phyloP scores from a whole-genome alignment of 192 early-diverging fungal species.

The Mortierella hygrophila region DNA sequence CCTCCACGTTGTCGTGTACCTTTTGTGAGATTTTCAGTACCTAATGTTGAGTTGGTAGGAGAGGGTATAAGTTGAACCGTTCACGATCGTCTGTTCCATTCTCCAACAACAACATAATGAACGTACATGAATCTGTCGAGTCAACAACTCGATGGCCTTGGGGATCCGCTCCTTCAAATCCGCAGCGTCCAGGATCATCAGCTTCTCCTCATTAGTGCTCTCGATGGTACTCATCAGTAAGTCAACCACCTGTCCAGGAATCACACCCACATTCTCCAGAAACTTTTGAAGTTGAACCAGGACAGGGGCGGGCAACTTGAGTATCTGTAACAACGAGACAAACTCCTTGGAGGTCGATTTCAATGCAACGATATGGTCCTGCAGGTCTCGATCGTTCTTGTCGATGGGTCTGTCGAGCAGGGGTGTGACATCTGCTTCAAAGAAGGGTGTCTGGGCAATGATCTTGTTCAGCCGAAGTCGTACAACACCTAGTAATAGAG shows the following conservation, averaged over 20 bases:
- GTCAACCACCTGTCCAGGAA: conserved; percentile 70
- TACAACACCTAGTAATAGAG: neutral
- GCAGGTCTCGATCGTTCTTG: conserved; percentile 66
- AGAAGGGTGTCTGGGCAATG: conserved; percentile 57
- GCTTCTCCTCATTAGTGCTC: conserved; percentile 73
- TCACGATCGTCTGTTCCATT: neutral
- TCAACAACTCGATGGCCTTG: conserved; percentile 67
- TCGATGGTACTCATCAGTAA: conserved; percentile 78
- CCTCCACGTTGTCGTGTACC: conserved; percentile 75
- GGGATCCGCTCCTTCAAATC: conserved; percentile 67
- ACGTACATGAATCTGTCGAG: conserved; percentile 72
- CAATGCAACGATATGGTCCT: conserved; percentile 62
- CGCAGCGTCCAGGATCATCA: conserved; percentile 65
- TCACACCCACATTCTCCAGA: conserved; percentile 61
- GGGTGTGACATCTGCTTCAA: conserved; percentile 62
- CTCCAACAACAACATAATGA: neutral
- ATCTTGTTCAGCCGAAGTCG: conserved; percentile 13
- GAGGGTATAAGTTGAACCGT: neutral
- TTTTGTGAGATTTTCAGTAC: conserved; percentile 82
- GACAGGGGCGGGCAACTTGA: conserved; percentile 73
- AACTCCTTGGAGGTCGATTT: conserved; percentile 61
- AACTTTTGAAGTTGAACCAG: conserved; percentile 70
- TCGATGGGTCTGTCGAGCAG: conserved; percentile 56
- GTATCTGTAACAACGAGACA: conserved; percentile 64
- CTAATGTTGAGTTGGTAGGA: conserved; percentile 29